Evolutionary conservation across 2,329 filamentous ascomycete genomes (phyloP), one percentile per base, ranked within the genome.

Genomic region (Monilinia laxa): DNA sequence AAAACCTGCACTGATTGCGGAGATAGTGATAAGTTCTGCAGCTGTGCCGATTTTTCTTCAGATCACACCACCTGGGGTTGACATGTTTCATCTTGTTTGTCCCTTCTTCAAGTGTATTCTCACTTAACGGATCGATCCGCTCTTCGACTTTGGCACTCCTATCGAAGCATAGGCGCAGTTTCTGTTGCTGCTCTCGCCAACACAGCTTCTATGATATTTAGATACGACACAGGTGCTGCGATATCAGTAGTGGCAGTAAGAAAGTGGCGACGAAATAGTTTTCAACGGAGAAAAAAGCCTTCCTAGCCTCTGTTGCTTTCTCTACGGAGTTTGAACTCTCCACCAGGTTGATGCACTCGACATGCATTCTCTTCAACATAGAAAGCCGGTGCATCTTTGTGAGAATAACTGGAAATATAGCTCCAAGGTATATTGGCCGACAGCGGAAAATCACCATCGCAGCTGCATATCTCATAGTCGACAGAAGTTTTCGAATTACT

Each of bases 361-460:
- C 68, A 40, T 56, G 68, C n/a, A 62, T 71, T 31, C 68, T 70
- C 10, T 68, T 66, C 10, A 80, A 83, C 59, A 79, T 80, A 47
- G 80, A 82, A 84, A 70, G 79, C 81, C 18, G 82, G 82, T 31
- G 81, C 82, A 35, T 85, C 67, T 78, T 82, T 25, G 82, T 81
- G n/a, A 83, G 81, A 68, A 79, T 84, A 66, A 70, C 79, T 53
- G 78, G 82, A 67, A 83, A 80, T 76, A 79, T 81, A 9, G 0
- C 62, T 84, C 20, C 81, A 3, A 79, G 81, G 60, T 74, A 75
- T 35, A 75, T 78, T 57, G 83, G 82, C 7, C 78, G 83, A 16
- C 79, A 79, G 47, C 75, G 81, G 16, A 78, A 84, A 69, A 78
- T 81, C 65, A 71, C 79, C 18, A 80, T 80, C 60, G 81, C 81